Evolutionary conservation across 805 yeast species (phyloP).

Genomic region (Lipomyces japonicus): DNA sequence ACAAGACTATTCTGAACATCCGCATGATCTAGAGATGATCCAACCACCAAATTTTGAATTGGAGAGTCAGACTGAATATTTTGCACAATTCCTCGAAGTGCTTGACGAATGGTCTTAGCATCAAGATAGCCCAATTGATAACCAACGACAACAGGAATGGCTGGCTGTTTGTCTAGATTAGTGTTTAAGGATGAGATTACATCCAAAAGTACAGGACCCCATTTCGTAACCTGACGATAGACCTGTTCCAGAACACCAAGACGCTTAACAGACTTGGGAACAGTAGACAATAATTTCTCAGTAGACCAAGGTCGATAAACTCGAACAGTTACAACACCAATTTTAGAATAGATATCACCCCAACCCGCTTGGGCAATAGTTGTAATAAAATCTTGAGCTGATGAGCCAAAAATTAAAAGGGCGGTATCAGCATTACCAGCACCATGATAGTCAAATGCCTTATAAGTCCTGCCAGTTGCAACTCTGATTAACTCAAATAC

Average conservation of each 20-base stretch:
- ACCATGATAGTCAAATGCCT: constrained; percentile 46
- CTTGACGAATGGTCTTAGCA: constrained; percentile 41
- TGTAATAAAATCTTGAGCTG: constrained; percentile 44
- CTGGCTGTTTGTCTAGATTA: constrained; percentile 23
- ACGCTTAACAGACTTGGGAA: constrained; percentile 55
- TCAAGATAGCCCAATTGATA: constrained; percentile 50
- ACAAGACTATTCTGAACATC: constrained; percentile 27
- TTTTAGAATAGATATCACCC: constrained; percentile 38
- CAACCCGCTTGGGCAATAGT: constrained; percentile 36
- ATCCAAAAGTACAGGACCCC: constrained; percentile 73
- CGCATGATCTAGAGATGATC: constrained; percentile 37
- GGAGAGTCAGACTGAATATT: constrained; percentile 56
- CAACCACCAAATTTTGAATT: constrained; percentile 59
- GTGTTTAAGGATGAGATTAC: constrained; percentile 53
- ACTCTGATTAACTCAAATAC: constrained; percentile 36
- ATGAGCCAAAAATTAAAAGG: constrained; percentile 61
- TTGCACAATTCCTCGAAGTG: constrained; percentile 47
- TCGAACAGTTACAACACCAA: constrained; percentile 54
- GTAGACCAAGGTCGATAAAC: constrained; percentile 72
- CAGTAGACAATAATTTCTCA: constrained; percentile 44
- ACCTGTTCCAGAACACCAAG: constrained; percentile 69
- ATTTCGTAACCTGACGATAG: constrained; percentile 42
- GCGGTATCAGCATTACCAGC: constrained; percentile 46
- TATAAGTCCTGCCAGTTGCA: constrained; percentile 39
- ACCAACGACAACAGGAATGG: constrained; percentile 47